Evolutionary conservation across 805 yeast species (phyloP).

Genomic region (Zygotorulaspora chibaensis): DNA sequence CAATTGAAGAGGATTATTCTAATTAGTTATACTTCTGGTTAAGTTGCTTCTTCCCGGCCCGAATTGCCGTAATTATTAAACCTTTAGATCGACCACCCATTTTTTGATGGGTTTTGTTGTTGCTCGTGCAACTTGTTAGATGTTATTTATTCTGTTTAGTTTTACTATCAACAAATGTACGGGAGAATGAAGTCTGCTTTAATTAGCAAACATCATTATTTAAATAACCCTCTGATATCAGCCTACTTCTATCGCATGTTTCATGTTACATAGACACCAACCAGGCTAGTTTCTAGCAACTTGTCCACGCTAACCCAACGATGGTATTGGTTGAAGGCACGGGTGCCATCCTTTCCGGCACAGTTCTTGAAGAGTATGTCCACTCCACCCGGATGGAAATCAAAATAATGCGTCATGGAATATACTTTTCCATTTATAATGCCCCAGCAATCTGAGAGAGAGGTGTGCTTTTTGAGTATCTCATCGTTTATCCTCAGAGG

Average conservation of each 20-base stretch:
- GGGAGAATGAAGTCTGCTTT: no score
- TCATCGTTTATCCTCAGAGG: constrained; percentile 54
- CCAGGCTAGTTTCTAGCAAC: constrained; percentile 69
- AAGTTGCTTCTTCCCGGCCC: no score
- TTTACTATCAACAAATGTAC: no score
- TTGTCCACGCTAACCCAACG: constrained; percentile 82
- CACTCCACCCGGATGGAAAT: constrained; percentile 92
- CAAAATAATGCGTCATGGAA: constrained; percentile 77
- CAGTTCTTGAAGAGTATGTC: constrained; percentile 62
- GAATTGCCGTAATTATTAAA: no score
- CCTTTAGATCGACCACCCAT: no score
- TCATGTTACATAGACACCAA: constrained; percentile 47
- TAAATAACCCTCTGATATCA: no score
- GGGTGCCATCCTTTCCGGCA: constrained; percentile 83
- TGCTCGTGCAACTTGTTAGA: no score
- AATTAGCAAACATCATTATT: no score
- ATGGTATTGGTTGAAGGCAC: constrained; percentile 66
- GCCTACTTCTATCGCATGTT: neutral
- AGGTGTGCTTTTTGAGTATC: constrained; percentile 56
- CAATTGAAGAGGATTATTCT: no score
- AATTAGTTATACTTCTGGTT: no score
- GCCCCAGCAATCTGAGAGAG: constrained; percentile 79
- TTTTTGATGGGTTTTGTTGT: no score
- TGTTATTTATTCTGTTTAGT: no score
- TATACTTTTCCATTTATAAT: constrained; percentile 74